Evolutionary conservation across 2,329 filamentous ascomycete species (phyloP).

Genomic region (Sclerotinia nivalis): DNA sequence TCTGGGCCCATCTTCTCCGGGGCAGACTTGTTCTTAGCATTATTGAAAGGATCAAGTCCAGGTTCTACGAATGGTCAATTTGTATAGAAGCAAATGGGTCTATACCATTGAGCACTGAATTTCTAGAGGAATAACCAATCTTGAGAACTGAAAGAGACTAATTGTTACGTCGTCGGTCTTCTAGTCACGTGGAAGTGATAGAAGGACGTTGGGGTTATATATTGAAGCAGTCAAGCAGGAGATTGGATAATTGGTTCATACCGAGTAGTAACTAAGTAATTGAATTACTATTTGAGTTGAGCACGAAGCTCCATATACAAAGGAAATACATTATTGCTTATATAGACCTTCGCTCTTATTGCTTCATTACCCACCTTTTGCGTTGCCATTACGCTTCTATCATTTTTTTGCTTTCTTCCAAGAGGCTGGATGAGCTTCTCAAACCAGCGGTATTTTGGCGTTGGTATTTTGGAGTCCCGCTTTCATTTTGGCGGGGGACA

Average conservation of each 20-base stretch:
- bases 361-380: too few relatives aligned
- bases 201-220: background rate
- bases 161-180: background rate
- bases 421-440: too few relatives aligned
- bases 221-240: background rate
- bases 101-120: background rate
- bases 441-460: too few relatives aligned
- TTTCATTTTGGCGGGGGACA: too few relatives aligned
- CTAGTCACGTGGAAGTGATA: background rate
- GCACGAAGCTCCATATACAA: background rate
- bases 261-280: background rate
- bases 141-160: background rate
- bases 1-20: background rate
- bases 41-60: constrained; percentile 6
- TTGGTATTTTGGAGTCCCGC: too few relatives aligned
- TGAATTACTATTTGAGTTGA: background rate
- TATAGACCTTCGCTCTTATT: background rate
- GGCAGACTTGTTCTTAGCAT: background rate
- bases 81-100: constrained; percentile 4
- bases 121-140: background rate
- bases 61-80: background rate
- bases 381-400: too few relatives aligned
- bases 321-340: background rate
- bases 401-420: too few relatives aligned
- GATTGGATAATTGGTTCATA: background rate